phyloP scores from a whole-genome alignment of 306 rosid genomes.

The Lotus japonicus region DNA sequence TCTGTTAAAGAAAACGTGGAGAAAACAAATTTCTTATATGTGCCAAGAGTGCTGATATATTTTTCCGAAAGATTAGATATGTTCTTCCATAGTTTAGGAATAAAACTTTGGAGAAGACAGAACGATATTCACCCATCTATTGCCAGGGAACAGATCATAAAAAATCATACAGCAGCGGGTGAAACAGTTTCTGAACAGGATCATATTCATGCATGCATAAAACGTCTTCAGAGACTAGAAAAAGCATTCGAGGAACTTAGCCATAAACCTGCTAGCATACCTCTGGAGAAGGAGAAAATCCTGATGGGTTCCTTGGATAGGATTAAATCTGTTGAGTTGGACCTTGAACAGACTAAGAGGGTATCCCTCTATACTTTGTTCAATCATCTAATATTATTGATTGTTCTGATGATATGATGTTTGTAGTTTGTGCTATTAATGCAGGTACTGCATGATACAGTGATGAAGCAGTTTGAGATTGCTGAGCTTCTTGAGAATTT shows the following conservation, averaged over 20 bases:
- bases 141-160: conserved; percentile 25
- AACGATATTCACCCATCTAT: conserved; percentile 54
- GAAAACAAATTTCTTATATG: conserved; percentile 34
- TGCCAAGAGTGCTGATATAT: conserved; percentile 40
- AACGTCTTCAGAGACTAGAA: conserved; percentile 81
- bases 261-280: conserved; percentile 71
- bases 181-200: conserved; percentile 52
- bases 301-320: conserved; percentile 81
- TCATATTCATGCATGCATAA: conserved; percentile 48
- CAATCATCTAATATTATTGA: conserved; percentile 1
- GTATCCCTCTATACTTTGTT: conserved; percentile 27
- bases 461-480: conserved; percentile 77
- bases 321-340: conserved; percentile 83
- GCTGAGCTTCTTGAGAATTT: conserved; percentile 56
- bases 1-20: conserved; percentile 43
- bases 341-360: conserved; percentile 86
- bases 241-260: conserved; percentile 49
- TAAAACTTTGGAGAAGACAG: conserved; percentile 62
- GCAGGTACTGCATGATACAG: conserved; percentile 74
- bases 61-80: conserved; percentile 47
- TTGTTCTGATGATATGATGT: neutral
- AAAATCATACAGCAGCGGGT: conserved; percentile 35
- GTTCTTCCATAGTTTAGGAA: conserved; percentile 34
- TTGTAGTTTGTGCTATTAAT: conserved; percentile 6
- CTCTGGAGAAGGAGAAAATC: conserved; percentile 76